A percentile compares a stretch with the other conserved stretches of the same genome.
These are phyloP conservation scores for Aspergillus sclerotialis DNA, from an alignment of 2,329 filamentous ascomycete species.

Conservation along the genomic window DNA sequence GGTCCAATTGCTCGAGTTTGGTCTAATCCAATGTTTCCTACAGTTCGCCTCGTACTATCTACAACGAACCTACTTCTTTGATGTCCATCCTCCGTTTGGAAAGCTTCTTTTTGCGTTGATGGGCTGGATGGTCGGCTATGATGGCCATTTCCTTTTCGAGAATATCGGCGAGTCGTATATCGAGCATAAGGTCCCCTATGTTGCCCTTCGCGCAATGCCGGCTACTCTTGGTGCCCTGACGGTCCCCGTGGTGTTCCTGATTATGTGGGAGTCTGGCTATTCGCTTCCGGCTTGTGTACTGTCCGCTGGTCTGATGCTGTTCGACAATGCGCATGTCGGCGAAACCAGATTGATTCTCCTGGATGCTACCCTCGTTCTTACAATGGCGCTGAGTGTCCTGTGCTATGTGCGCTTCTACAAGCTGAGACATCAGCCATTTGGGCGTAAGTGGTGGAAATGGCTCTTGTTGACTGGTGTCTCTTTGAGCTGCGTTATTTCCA, in stretches of 20 bases:
- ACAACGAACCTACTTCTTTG: conserved; percentile 98
- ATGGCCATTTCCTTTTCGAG: conserved; percentile 95
- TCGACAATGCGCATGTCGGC: conserved; percentile 96
- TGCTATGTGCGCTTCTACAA: conserved; percentile 99
- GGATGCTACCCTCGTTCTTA: conserved; percentile 86
- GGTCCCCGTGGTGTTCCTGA: conserved; percentile 87
- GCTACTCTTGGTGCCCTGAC: conserved; percentile 87
- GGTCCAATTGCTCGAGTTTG: background rate
- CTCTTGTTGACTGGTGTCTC: conserved; percentile 88
- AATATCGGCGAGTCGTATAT: conserved; percentile 99
- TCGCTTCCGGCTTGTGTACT: conserved; percentile 86
- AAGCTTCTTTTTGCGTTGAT: conserved; percentile 97
- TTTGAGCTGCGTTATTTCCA: conserved; percentile 95
- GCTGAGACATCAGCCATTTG: conserved; percentile 78
- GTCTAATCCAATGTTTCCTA: conserved; percentile 10
- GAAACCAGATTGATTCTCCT: conserved; percentile 93
- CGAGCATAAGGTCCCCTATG: conserved; percentile 92
- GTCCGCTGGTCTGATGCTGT: conserved; percentile 76
- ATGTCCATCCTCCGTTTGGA: conserved; percentile 95
- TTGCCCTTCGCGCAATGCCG: conserved; percentile 89
- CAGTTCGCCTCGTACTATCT: conserved; percentile 67
- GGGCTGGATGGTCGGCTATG: conserved; percentile 95
- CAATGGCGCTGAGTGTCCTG: conserved; percentile 90
- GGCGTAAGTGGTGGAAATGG: conserved; percentile 99
- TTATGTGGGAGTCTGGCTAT: conserved; percentile 99